These are phyloP conservation scores for Coniochaeta pulveracea DNA, from an alignment of 2,329 filamentous ascomycete genomes.

Conservation along the genomic window DNA sequence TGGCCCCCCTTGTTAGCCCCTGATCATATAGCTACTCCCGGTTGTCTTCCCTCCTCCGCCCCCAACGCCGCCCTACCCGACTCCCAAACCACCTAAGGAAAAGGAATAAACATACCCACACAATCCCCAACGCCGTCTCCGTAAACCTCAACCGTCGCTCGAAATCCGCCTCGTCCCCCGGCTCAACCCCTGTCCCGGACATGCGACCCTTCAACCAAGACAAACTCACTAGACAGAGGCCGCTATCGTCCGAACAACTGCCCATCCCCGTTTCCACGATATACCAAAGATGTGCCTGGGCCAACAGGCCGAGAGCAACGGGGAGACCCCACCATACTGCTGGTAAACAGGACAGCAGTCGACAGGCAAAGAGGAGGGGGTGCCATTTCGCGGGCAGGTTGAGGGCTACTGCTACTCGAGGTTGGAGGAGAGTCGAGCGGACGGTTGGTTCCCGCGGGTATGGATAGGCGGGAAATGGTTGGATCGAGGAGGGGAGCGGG, in stretches of 20 bases:
- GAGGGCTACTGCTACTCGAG: slow-evolving; percentile 66
- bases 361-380: slow-evolving; percentile 58
- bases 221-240: too few relatives aligned
- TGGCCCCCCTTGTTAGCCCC: slow-evolving; percentile 22
- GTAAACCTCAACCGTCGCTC: slow-evolving; percentile 45
- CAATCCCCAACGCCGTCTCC: slow-evolving; percentile 59
- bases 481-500: slow-evolving; percentile 2
- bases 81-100: too few relatives aligned
- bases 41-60: too few relatives aligned
- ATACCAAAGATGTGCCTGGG: slow-evolving; percentile 47
- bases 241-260: too few relatives aligned
- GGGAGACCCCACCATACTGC: slow-evolving; percentile 62
- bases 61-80: too few relatives aligned
- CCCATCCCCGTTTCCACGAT: slow-evolving; percentile 2
- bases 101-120: slow-evolving; percentile 48
- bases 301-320: slow-evolving; percentile 56
- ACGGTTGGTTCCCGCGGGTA: slow-evolving; percentile 9
- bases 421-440: slow-evolving; percentile 47
- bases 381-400: slow-evolving; percentile 66
- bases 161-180: slow-evolving; percentile 23
- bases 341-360: slow-evolving; percentile 60
- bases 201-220: too few relatives aligned
- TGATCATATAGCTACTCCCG: too few relatives aligned
- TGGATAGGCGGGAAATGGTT: neutral
- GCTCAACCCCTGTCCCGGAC: slow-evolving; percentile 22